Conservation (phyloP, 768 basidiomycete genomes). For the Suillus americanus region DNA sequence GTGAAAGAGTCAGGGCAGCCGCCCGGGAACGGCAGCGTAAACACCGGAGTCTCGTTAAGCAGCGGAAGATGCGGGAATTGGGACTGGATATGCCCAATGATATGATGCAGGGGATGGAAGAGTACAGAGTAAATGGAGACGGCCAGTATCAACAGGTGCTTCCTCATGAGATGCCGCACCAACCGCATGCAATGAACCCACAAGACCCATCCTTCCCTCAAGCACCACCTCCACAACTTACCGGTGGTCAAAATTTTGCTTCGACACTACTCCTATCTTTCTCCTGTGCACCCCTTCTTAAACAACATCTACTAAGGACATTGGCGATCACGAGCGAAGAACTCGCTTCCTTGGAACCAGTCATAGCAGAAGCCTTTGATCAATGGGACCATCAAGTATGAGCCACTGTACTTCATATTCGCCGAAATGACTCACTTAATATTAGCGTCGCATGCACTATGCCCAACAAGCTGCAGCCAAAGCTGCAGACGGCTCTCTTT, state of each 20-base stretch:
- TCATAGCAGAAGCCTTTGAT: constrained; percentile 84
- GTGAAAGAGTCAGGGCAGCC: constrained; percentile 71
- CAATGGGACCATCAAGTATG: constrained; percentile 81
- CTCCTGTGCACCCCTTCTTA: constrained; percentile 70
- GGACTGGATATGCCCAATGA: constrained; percentile 82
- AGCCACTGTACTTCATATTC: constrained; percentile 12
- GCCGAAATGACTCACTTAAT: not conserved
- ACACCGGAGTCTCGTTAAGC: constrained; percentile 76
- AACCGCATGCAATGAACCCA: constrained; percentile 34
- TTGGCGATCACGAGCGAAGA: constrained; percentile 79
- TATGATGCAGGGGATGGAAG: constrained; percentile 61
- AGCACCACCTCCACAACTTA: constrained; percentile 38
- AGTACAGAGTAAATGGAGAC: constrained; percentile 56
- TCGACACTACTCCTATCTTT: constrained; percentile 76
- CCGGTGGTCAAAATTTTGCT: constrained; percentile 77
- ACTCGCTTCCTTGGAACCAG: constrained; percentile 71
- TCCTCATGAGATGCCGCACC: constrained; percentile 35
- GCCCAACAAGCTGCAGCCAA: constrained; percentile 37
- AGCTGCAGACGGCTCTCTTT: constrained; percentile 25
- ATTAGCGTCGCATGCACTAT: constrained; percentile 49
- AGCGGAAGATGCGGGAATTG: constrained; percentile 79
- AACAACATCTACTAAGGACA: constrained; percentile 70
- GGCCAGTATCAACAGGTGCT: constrained; percentile 37
- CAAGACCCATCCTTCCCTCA: constrained; percentile 67
- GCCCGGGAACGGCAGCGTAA: constrained; percentile 83